phyloP scores from a whole-genome alignment of 2,329 filamentous ascomycete species.

The Pseudocercospora crystallina region DNA sequence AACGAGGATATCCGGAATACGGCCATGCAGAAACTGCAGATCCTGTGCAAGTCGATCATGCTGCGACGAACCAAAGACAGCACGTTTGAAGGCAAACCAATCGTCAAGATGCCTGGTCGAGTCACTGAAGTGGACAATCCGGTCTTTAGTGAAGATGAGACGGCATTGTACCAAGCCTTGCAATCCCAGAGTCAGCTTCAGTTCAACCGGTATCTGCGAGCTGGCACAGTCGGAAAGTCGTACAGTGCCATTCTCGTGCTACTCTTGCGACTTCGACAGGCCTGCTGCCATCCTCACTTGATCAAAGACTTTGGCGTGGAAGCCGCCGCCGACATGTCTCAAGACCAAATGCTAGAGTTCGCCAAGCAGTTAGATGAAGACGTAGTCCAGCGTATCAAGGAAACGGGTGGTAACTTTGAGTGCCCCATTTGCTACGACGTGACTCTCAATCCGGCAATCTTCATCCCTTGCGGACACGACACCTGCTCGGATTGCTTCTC shows the following conservation, averaged over 20 bases:
- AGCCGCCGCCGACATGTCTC: conserved; percentile 47
- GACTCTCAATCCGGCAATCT: conserved; percentile 71
- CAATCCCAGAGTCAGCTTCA: conserved; percentile 66
- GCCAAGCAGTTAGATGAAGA: conserved; percentile 60
- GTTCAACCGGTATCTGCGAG: conserved; percentile 75
- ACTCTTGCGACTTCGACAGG: conserved; percentile 75
- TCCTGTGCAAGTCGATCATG: conserved; percentile 75
- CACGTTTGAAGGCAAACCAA: conserved; percentile 74
- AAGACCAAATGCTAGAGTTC: conserved; percentile 59
- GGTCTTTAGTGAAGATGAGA: conserved; percentile 66
- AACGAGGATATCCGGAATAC: conserved; percentile 29
- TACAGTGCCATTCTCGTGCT: conserved; percentile 81
- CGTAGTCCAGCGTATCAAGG: conserved; percentile 67
- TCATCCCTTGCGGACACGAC: conserved; percentile 80
- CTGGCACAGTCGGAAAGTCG: conserved; percentile 66
- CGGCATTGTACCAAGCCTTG: conserved; percentile 63
- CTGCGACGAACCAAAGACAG: conserved; percentile 80
- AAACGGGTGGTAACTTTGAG: conserved; percentile 61
- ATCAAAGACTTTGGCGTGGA: conserved; percentile 65
- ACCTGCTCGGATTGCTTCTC: conserved; percentile 76
- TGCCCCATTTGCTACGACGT: conserved; percentile 82
- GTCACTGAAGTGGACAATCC: conserved; percentile 62
- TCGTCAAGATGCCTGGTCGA: conserved; percentile 66
- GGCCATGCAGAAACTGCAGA: conserved; percentile 71
- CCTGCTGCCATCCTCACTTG: conserved; percentile 74